Percentiles rank a stretch among this genome's conserved stretches.
Conservation (phyloP, 23 red algal species). For the Gracilaria domingensis region DNA sequence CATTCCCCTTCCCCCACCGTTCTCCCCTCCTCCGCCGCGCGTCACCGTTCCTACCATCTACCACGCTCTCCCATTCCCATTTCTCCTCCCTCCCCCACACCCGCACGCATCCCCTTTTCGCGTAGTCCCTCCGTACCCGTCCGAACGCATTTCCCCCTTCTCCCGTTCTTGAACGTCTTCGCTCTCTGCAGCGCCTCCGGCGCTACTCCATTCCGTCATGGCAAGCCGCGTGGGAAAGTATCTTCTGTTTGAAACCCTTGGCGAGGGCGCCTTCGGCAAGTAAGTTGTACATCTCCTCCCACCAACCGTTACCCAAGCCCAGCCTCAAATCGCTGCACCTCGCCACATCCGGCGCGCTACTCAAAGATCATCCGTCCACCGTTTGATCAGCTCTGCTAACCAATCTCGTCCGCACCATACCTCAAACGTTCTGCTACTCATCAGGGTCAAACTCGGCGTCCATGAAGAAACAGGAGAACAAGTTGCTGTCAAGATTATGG, state of each 20-base stretch:
- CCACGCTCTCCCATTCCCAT: neutral
- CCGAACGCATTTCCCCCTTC: neutral
- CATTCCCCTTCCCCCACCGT: neutral
- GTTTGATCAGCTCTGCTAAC: neutral
- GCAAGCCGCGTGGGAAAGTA: conserved; percentile 82
- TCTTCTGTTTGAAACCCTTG: conserved; percentile 82
- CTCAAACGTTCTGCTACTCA: neutral
- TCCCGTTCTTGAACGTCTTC: neutral
- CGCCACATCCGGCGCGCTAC: neutral
- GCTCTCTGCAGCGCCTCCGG: conserved; percentile 3
- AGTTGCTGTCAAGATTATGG: conserved; percentile 88
- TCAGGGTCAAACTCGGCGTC: conserved; percentile 84
- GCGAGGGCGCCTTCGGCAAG: conserved; percentile 85
- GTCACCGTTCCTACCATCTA: neutral
- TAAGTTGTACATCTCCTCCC: conserved; percentile 27
- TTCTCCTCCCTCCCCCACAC: neutral
- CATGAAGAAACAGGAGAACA: conserved; percentile 84
- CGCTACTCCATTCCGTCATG: conserved; percentile 41
- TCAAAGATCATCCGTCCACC: neutral
- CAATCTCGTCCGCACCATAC: neutral
- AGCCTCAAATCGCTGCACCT: neutral
- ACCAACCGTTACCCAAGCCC: neutral
- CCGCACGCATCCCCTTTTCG: neutral
- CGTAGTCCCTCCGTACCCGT: neutral
- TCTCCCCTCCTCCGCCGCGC: conserved; percentile 2